phyloP scores from a whole-genome alignment of 495 filamentous ascomycete genomes.

The Aspergillus indologenus region DNA sequence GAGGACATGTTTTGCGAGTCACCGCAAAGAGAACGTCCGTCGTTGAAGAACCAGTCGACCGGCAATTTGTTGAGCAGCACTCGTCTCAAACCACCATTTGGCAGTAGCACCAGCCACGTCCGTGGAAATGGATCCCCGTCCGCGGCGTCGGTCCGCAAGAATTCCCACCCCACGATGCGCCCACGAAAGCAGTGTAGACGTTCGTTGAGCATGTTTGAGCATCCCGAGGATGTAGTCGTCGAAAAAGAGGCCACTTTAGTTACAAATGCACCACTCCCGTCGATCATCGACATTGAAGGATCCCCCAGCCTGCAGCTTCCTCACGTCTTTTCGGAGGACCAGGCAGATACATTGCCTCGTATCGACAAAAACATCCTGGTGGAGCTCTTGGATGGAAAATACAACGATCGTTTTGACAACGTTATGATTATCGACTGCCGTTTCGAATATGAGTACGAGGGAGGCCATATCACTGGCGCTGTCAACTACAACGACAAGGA shows the following conservation, averaged over 20 bases:
- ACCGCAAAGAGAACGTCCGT: conserved; percentile 62
- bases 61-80: conserved; percentile 43
- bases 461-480: conserved; percentile 89
- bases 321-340: conserved; percentile 77
- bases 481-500: conserved; percentile 97
- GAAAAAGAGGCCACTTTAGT: conserved; percentile 55
- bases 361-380: conserved; percentile 78
- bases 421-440: conserved; percentile 90
- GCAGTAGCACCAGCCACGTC: conserved; percentile 43
- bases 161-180: conserved; percentile 66
- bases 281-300: conserved; percentile 75
- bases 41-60: conserved; percentile 32
- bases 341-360: conserved; percentile 79
- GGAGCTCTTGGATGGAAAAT: conserved; percentile 83
- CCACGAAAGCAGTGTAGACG: conserved; percentile 85
- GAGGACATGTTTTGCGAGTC: conserved; percentile 79
- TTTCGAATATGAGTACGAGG: conserved; percentile 98
- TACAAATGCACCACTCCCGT: conserved; percentile 57
- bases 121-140: conserved; percentile 70
- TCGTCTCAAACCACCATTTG: conserved; percentile 61
- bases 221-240: conserved; percentile 81
- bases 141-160: conserved; percentile 64
- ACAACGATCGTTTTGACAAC: conserved; percentile 66
- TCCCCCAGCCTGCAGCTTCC: conserved; percentile 70
- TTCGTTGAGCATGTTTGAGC: conserved; percentile 96